These are phyloP conservation scores for Colletotrichum kahawae DNA, from an alignment of 2,329 filamentous ascomycete genomes.

Conservation along the genomic window DNA sequence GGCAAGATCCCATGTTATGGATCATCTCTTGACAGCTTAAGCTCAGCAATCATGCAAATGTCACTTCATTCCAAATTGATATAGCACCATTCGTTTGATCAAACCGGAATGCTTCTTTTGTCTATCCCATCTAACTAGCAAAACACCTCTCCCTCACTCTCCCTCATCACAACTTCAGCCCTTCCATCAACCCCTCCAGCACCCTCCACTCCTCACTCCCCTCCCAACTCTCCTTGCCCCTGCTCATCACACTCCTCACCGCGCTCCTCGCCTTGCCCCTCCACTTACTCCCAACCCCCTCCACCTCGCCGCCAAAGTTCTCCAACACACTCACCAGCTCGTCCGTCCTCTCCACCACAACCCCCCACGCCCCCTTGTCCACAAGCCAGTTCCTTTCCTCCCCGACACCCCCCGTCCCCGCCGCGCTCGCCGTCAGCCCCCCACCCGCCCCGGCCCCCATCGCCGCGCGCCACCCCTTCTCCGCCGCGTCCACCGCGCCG, in stretches of 20 bases:
- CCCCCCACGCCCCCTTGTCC: conserved; percentile 69
- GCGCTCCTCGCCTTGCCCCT: conserved; percentile 87
- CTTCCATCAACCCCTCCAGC: conserved; percentile 62
- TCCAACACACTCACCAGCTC: conserved; percentile 84
- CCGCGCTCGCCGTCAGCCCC: conserved; percentile 7
- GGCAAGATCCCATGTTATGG: neutral
- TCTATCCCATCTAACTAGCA: neutral
- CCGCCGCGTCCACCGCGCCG: conserved; percentile 80
- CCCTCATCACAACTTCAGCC: conserved; percentile 43
- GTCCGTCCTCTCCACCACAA: conserved; percentile 78
- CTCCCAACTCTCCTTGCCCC: conserved; percentile 84
- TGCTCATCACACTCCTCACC: conserved; percentile 81
- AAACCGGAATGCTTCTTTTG: neutral
- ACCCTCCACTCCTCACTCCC: conserved; percentile 71
- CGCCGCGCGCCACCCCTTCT: conserved; percentile 86
- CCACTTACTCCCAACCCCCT: conserved; percentile 80
- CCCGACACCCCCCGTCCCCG: conserved; percentile 19
- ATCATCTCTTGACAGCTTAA: accelerated
- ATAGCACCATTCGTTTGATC: neutral
- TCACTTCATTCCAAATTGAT: neutral
- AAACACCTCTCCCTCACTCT: neutral
- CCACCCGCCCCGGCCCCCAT: conserved; percentile 25
- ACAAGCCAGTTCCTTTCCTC: conserved; percentile 52
- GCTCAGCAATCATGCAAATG: neutral
- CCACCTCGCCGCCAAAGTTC: conserved; percentile 71